Base-by-base conservation (phyloP, 495 filamentous ascomycete species). In the Penicillium coprophilum region DNA sequence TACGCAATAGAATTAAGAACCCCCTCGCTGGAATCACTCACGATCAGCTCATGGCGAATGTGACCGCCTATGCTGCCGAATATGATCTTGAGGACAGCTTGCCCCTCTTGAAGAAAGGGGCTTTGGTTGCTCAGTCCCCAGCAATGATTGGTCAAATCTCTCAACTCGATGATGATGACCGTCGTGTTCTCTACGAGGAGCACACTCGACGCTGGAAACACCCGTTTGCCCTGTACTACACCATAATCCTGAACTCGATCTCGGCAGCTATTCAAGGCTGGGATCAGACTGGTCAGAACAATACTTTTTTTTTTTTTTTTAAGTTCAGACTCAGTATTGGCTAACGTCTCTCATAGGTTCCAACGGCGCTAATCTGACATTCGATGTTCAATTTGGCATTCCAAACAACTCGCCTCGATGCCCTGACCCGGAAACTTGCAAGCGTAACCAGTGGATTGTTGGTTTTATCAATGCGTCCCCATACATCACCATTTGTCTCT, bases 301-400 rank as follows among this genome's bases (percentile, higher is more conserved):
- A 7, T 36, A 36, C 32, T 15, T 15, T 45, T 1, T 36, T 13
- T 36, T 15, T 13, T 15, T 15, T 45, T 1, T 36, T 13, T 17
- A 32, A 6, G 12, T 45, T 62, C 24, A 43, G 27, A 13, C 8
- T 27, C 11, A 17, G 11, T 36, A 3, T 44, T 45, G 28, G n/a
- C 50, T 53, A 11, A 53, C 24, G 12, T 0, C 7, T 27, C 32
- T 31, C 21, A 6, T 68, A 72, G 69, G 87, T n/a, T 82, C 81
- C 3, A 91, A 91, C 62, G 88, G 88, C 45, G 88, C 88, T 27
- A 91, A 85, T 56, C 74, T 91, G 58, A 82, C 80, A 50, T 91
- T 89, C 68, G 82, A 82, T 6, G 50, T 61, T 0, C 70, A 67
- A 8, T 79, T 84, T 45, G 74, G 73, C 27, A 75, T 82, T 27